A percentile compares a stretch with the other conserved stretches of the same genome.
phyloP scores from a whole-genome alignment of 495 filamentous ascomycete species.

The Eremomyces bilateralis region DNA sequence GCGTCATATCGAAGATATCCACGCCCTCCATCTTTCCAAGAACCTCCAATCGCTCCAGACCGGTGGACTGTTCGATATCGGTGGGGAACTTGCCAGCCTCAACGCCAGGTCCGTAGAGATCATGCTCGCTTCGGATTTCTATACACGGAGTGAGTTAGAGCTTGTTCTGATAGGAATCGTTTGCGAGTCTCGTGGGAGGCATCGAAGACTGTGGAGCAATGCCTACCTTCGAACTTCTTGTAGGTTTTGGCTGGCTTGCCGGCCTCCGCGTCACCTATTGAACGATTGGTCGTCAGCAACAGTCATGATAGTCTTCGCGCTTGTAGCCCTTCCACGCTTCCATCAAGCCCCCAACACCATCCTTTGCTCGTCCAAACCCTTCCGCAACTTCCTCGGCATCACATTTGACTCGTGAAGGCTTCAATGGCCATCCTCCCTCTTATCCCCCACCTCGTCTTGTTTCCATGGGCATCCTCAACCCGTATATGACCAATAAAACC shows the following conservation, averaged over 20 bases:
- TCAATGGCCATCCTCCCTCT: too few relatives aligned
- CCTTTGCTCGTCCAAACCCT: too few relatives aligned
- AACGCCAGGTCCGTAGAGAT: slow-evolving; percentile 70
- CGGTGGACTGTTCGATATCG: slow-evolving; percentile 85
- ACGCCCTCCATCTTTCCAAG: slow-evolving; percentile 98
- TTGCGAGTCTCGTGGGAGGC: neutral
- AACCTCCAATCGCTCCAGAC: slow-evolving; percentile 95
- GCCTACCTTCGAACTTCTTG: slow-evolving; percentile 18
- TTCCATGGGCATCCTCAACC: too few relatives aligned
- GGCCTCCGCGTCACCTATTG: neutral
- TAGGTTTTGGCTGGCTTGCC: slow-evolving; percentile 6
- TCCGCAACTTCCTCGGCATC: too few relatives aligned
- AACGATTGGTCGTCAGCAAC: too few relatives aligned
- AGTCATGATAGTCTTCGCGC: too few relatives aligned
- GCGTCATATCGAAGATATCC: slow-evolving; percentile 96
- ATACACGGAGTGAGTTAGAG: slow-evolving; percentile 1
- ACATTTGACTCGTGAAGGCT: too few relatives aligned
- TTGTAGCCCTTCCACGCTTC: too few relatives aligned
- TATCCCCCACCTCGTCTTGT: too few relatives aligned
- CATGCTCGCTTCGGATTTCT: slow-evolving; percentile 66
- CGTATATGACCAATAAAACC: too few relatives aligned
- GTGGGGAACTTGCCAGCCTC: slow-evolving; percentile 65
- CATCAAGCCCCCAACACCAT: too few relatives aligned
- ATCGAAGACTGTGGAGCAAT: neutral
- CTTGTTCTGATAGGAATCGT: neutral